These are phyloP conservation scores for Aspergillus leporis DNA, from an alignment of 495 filamentous ascomycete species.

Conservation along the genomic window DNA sequence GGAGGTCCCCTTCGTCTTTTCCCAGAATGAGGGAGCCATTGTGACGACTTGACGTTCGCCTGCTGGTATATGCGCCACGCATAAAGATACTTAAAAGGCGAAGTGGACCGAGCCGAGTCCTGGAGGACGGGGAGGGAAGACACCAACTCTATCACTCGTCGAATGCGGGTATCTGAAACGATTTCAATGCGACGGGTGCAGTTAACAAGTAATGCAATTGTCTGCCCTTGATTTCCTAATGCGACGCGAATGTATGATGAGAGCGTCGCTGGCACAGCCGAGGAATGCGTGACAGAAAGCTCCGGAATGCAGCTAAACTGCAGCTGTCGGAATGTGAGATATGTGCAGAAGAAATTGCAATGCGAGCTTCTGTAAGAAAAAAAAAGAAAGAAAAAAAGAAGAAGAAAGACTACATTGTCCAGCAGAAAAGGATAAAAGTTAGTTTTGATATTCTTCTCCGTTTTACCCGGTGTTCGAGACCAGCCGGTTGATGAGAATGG, in stretches of 20 bases:
- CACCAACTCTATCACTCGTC: slow-evolving; percentile 9
- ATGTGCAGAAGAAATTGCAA: background rate
- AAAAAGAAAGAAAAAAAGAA: background rate
- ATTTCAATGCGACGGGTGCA: slow-evolving; percentile 20
- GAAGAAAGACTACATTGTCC: too few relatives aligned
- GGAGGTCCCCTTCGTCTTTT: slow-evolving; percentile 43
- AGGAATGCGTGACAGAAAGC: slow-evolving; percentile 22
- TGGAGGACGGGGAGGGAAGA: background rate
- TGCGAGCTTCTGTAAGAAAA: background rate
- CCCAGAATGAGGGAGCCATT: slow-evolving; percentile 39
- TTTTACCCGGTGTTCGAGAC: slow-evolving; percentile 10
- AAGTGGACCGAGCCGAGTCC: slow-evolving; percentile 5
- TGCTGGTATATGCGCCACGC: background rate
- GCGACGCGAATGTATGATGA: slow-evolving; percentile 9
- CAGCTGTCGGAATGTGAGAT: background rate
- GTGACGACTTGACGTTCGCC: slow-evolving; percentile 10
- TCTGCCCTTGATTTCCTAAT: slow-evolving; percentile 14
- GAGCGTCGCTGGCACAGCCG: slow-evolving; percentile 18
- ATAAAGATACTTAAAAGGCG: background rate
- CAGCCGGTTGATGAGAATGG: background rate
- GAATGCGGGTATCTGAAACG: background rate
- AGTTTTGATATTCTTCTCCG: slow-evolving; percentile 1
- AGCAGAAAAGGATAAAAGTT: background rate
- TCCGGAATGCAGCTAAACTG: background rate
- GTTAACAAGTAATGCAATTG: slow-evolving; percentile 16